Base-by-base conservation (phyloP, 177 flowering plant genomes). In the Vitis hybrid region DNA sequence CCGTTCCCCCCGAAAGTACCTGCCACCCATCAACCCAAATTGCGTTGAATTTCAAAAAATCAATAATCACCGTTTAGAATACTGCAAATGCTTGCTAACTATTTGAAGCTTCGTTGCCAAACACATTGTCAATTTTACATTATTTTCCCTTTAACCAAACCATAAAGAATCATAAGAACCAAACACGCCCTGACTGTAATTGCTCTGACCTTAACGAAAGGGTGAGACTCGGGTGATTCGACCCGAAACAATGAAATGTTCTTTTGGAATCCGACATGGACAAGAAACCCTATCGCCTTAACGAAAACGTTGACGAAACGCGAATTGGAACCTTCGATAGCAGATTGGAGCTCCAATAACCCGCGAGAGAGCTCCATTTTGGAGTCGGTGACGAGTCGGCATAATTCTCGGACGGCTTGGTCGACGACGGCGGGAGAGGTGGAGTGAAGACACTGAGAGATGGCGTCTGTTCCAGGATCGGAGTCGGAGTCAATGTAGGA, bases 321-420 rank as follows among this genome's bases (percentile, higher is more conserved):
- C 10, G 86, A 59, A 55, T 81, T 75, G 58, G 86, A 72, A 26
- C 85, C 95, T 66, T 93, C 97, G 10, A 93, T 85, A 0, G 91
- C 86, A 1, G 98, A 89, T 74, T 91, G 97, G 71, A 95, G 89
- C 79, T 91, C 97, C 69, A 91, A 16, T 5, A 93, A 65, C 0
- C 79, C 99, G 49, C 66, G 69, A 20, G 88, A 75, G 51, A 83
- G n/a, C 15, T 82, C 82, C 51, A 89, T 45, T n/a, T 70, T 70
- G 3, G 86, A 82, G 45, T 84, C 83, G 5, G 65, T 75, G 13
- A 87, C 99, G 57, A 90, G 81, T 39, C 89, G 88, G 71, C 99
- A 96, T 15, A 90, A 81, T 76, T 93, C 95, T 11, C 97, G 90
- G 6, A 92, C 84, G 0, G 99, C 81, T 53, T 92, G 98, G 64